Evolutionary conservation across 2,329 filamentous ascomycete species (phyloP).

Genomic region (Hortaea werneckii): DNA sequence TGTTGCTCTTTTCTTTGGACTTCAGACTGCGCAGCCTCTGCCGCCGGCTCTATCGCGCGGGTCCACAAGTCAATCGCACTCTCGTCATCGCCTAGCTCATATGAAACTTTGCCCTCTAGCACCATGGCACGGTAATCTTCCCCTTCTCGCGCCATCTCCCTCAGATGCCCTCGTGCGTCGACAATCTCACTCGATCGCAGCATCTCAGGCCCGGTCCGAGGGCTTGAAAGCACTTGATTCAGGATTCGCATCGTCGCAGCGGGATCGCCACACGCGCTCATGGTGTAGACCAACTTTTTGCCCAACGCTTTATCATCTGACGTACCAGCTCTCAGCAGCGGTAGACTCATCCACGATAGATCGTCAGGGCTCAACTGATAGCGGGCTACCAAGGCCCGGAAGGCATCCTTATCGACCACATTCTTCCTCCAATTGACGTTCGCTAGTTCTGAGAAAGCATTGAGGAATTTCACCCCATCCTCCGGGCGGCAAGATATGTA

Average conservation of each 20-base stretch:
- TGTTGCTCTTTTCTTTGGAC: neutral
- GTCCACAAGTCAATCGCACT: conserved; percentile 19
- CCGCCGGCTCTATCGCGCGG: conserved; percentile 14
- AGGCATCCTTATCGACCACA: conserved; percentile 1
- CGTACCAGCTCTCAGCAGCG: conserved; percentile 2
- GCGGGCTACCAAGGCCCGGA: conserved; percentile 1
- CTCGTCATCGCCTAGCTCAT: conserved; percentile 13
- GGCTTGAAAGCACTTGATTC: conserved; percentile 10
- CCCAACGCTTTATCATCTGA: conserved; percentile 6
- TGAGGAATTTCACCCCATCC: conserved; percentile 1
- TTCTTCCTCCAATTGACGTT: neutral
- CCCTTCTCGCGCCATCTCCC: conserved; percentile 12
- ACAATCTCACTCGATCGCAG: conserved; percentile 10
- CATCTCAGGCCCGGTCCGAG: conserved; percentile 7
- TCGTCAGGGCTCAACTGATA: conserved; percentile 3
- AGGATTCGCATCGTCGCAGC: conserved; percentile 17
- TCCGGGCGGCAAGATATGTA: neutral
- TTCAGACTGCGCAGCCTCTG: conserved; percentile 3
- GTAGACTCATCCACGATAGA: conserved; percentile 2
- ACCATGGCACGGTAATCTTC: conserved; percentile 18
- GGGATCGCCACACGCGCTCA: conserved; percentile 12
- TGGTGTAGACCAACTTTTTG: conserved; percentile 15
- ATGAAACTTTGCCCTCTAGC: conserved; percentile 20
- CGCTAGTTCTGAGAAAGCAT: conserved; percentile 3
- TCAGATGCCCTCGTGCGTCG: conserved; percentile 12